These are phyloP conservation scores for Calvatia gigantea DNA, from an alignment of 768 basidiomycete species.

Conservation along the genomic window DNA sequence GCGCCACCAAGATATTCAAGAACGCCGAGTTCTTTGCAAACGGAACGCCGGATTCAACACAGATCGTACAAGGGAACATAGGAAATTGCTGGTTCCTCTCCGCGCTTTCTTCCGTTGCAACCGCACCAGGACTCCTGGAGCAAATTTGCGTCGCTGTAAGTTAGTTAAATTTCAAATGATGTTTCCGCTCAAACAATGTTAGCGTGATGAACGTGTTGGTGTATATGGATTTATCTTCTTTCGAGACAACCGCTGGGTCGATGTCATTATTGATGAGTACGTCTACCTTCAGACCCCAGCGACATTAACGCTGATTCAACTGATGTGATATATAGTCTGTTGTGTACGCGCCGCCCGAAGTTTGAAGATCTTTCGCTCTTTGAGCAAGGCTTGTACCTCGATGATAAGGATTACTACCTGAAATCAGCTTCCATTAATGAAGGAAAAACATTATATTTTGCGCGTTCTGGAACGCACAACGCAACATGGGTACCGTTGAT, in stretches of 20 bases:
- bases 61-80: conserved; percentile 46
- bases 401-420: conserved; percentile 45
- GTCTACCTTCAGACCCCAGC: conserved; percentile 13
- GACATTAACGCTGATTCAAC: neutral
- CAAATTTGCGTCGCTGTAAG: conserved; percentile 43
- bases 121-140: conserved; percentile 38
- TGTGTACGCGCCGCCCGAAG: conserved; percentile 47
- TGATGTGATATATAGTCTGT: conserved; percentile 29
- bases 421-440: conserved; percentile 39
- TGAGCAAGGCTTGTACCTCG: conserved; percentile 46
- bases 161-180: neutral
- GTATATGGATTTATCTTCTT: conserved; percentile 54
- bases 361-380: conserved; percentile 40
- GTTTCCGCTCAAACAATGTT: neutral
- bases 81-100: conserved; percentile 56
- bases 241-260: conserved; percentile 40
- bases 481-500: conserved; percentile 56
- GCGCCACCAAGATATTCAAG: conserved; percentile 50
- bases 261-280: conserved; percentile 56
- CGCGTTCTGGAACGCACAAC: conserved; percentile 39
- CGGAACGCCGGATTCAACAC: conserved; percentile 34
- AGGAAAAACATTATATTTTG: conserved; percentile 47
- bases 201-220: conserved; percentile 43
- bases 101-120: conserved; percentile 43
- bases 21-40: conserved; percentile 45